Conservation (phyloP, 306 rosid genomes). For the Lathyrus oleraceus region DNA sequence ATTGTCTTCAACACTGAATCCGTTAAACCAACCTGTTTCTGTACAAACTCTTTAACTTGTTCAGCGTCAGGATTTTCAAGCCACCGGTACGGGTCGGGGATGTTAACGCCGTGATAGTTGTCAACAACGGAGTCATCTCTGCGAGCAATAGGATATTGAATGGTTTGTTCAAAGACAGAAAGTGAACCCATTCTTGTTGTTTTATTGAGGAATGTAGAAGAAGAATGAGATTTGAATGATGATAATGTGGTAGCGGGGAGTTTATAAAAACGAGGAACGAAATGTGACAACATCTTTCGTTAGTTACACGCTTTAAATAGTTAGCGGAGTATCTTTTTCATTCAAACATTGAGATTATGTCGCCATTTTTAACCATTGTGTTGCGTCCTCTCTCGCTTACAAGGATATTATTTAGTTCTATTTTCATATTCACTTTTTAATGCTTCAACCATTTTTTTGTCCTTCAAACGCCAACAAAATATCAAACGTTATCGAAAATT, state of each 20-base stretch:
- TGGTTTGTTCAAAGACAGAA: constrained; percentile 33
- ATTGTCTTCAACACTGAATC: constrained; percentile 65
- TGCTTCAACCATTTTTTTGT: no score
- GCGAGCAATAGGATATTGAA: constrained; percentile 63
- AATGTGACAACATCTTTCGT: not conserved
- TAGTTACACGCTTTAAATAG: no score
- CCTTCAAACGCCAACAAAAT: no score
- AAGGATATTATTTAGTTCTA: no score
- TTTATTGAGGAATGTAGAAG: not conserved
- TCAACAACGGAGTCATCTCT: constrained; percentile 75
- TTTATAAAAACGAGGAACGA: not conserved
- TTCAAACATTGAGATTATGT: no score
- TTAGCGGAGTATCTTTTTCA: no score
- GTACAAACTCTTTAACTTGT: constrained; percentile 78
- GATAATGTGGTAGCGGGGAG: not conserved
- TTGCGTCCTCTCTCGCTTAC: no score
- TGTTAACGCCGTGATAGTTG: constrained; percentile 63
- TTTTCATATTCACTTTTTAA: no score
- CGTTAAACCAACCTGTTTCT: constrained; percentile 66
- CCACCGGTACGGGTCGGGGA: constrained; percentile 88
- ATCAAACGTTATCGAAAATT: no score
- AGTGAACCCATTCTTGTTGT: constrained; percentile 57
- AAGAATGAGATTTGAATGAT: not conserved
- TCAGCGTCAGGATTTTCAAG: constrained; percentile 90
- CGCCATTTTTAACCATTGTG: no score